A percentile compares a stretch with the other conserved stretches of the same genome.
Conservation (phyloP, 106 monocot genomes). For the Allium fistulosum region DNA sequence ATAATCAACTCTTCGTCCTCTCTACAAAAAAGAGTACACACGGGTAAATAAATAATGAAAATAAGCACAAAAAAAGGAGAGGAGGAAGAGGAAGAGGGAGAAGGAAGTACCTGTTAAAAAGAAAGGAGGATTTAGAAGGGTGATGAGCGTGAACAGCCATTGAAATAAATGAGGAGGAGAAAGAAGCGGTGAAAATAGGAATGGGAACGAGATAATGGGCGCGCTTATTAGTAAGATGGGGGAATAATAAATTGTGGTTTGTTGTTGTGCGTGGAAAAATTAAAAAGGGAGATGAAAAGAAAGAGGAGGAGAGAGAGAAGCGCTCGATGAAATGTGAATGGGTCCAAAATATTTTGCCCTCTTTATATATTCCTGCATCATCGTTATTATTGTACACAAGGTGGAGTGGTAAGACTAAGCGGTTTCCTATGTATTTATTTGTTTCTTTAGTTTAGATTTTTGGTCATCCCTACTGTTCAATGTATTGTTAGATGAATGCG, state of each 20-base stretch:
- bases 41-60: neutral
- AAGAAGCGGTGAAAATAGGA: neutral
- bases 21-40: constrained; percentile 6
- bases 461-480: too few species aligned
- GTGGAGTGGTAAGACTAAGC: too few species aligned
- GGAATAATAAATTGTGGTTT: neutral
- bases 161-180: constrained; percentile 1
- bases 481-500: too few species aligned
- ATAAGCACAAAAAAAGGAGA: neutral
- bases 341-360: constrained; percentile 1
- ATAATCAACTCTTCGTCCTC: constrained; percentile 16
- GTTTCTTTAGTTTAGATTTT: too few species aligned
- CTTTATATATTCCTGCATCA: neutral
- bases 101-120: constrained; percentile 22
- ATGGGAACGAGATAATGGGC: too few species aligned
- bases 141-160: constrained; percentile 67
- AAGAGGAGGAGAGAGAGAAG: constrained; percentile 8
- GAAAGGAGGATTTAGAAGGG: constrained; percentile 17
- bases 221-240: too few species aligned
- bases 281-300: neutral
- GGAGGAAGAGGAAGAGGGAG: neutral
- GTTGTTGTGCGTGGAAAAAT: constrained; percentile 1
- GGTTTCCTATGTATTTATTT: too few species aligned
- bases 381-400: neutral
- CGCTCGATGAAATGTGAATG: constrained; percentile 8